These are phyloP conservation scores for Hypoxylon perforatum DNA, from an alignment of 495 filamentous ascomycete genomes.

Conservation along the genomic window DNA sequence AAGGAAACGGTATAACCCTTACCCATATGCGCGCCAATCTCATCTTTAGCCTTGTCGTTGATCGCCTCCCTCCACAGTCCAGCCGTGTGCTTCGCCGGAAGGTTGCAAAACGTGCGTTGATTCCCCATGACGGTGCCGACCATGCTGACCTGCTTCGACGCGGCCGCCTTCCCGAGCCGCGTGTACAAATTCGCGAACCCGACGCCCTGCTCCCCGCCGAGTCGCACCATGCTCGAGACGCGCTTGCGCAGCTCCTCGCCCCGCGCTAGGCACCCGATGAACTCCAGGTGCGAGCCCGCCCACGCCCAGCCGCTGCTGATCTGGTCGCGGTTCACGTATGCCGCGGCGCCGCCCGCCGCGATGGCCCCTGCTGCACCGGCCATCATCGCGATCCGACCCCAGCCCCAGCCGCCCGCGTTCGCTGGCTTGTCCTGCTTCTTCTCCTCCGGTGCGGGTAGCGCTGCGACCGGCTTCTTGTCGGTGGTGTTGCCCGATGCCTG, in stretches of 20 bases:
- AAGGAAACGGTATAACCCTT: slow-evolving; percentile 40
- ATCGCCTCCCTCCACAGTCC: slow-evolving; percentile 72
- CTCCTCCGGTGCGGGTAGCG: slow-evolving; percentile 46
- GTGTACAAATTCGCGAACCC: slow-evolving; percentile 88
- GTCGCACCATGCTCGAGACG: slow-evolving; percentile 65
- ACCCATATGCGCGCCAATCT: slow-evolving; percentile 84
- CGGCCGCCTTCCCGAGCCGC: slow-evolving; percentile 73
- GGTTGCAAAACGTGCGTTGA: slow-evolving; percentile 82
- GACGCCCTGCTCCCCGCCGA: slow-evolving; percentile 66
- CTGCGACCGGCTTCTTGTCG: slow-evolving; percentile 40
- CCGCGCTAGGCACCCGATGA: slow-evolving; percentile 87
- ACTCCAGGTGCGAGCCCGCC: slow-evolving; percentile 93
- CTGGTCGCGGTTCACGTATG: slow-evolving; percentile 84
- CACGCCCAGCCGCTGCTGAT: slow-evolving; percentile 77
- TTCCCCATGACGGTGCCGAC: slow-evolving; percentile 64
- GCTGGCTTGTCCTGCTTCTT: slow-evolving; percentile 50
- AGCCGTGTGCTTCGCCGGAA: slow-evolving; percentile 68
- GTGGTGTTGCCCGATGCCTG: slow-evolving; percentile 44
- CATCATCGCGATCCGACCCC: slow-evolving; percentile 85
- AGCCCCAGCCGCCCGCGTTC: slow-evolving; percentile 68
- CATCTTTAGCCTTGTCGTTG: slow-evolving; percentile 82
- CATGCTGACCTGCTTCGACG: slow-evolving; percentile 53
- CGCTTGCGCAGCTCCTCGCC: slow-evolving; percentile 79
- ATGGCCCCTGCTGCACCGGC: slow-evolving; percentile 84
- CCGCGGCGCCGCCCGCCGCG: slow-evolving; percentile 86